Percentiles rank a stretch among this genome's conserved stretches.
Evolutionary conservation across 257 asterid genomes (phyloP).

Genomic region (Solanum paucissectum): DNA sequence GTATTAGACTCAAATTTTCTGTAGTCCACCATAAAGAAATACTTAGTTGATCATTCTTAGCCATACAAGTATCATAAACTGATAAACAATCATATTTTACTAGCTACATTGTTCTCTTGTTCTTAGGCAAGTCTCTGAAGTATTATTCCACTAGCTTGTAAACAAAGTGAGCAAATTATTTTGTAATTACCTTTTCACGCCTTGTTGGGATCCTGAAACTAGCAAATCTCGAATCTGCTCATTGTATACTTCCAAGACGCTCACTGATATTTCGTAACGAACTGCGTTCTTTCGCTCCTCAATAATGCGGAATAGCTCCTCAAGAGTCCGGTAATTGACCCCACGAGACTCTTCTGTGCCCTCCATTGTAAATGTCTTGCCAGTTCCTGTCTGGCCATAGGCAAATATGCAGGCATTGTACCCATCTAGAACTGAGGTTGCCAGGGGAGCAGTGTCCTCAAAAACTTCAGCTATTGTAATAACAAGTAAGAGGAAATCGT

Average conservation of each 20-base stretch:
- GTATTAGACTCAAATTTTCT: background rate
- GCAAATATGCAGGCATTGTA: constrained; percentile 90
- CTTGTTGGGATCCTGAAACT: constrained; percentile 49
- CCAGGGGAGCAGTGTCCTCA: constrained; percentile 85
- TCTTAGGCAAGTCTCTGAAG: background rate
- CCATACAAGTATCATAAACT: background rate
- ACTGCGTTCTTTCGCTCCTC: constrained; percentile 67
- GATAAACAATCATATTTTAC: background rate
- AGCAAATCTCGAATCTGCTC: constrained; percentile 87
- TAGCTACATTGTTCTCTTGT: background rate
- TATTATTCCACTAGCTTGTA: background rate
- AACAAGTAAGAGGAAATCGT: constrained; percentile 1
- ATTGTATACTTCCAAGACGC: constrained; percentile 91
- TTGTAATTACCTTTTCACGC: constrained; percentile 44
- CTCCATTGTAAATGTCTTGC: constrained; percentile 96
- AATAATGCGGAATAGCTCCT: constrained; percentile 60
- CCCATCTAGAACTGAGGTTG: constrained; percentile 87
- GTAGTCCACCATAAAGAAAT: background rate
- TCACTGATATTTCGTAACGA: constrained; percentile 64
- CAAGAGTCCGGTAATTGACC: constrained; percentile 85
- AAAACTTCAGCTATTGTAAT: constrained; percentile 57
- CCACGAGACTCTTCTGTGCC: constrained; percentile 91
- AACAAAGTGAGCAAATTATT: background rate
- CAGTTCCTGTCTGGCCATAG: constrained; percentile 96
- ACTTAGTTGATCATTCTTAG: background rate